These are phyloP conservation scores for Medakamo hakoo DNA, from an alignment of 139 green algal genomes.

Conservation along the genomic window DNA sequence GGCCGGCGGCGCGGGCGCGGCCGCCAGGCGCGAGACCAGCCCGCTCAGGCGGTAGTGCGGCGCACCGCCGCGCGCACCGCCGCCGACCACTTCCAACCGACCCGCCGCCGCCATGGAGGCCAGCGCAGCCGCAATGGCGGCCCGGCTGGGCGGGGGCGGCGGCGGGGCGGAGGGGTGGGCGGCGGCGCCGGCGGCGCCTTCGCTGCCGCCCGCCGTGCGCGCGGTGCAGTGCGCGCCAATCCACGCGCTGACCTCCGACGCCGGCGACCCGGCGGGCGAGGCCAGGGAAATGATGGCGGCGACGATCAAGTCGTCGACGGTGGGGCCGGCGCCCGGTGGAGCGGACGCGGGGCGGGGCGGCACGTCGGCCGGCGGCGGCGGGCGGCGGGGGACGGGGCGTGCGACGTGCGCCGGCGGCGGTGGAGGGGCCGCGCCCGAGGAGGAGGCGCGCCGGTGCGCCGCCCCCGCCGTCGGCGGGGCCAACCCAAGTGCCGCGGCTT, in stretches of 20 bases:
- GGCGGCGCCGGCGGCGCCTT: no score
- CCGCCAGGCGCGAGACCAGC: constrained; percentile 3
- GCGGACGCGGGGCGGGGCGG: no score
- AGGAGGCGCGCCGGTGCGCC: no score
- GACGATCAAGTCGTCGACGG: constrained; percentile 16
- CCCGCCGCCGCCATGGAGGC: constrained; percentile 12
- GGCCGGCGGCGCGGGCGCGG: no score
- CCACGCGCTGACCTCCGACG: constrained; percentile 9
- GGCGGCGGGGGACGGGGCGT: no score
- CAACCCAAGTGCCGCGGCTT: background rate
- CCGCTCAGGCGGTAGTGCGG: constrained; percentile 10
- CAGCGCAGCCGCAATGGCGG: constrained; percentile 5
- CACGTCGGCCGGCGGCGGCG: no score
- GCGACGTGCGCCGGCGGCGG: no score
- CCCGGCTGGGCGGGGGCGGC: no score
- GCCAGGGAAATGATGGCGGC: constrained; percentile 16
- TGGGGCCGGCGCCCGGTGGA: background rate
- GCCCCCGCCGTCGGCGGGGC: no score
- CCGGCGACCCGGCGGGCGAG: constrained; percentile 7
- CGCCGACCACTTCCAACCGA: constrained; percentile 2
- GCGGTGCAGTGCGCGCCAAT: constrained; percentile 6
- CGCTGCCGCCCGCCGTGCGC: background rate
- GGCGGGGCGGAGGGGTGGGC: no score
- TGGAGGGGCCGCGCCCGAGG: no score
- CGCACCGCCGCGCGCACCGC: background rate